Evolutionary conservation across 768 basidiomycete genomes (phyloP).

Genomic region (Psilocybe sp.): DNA sequence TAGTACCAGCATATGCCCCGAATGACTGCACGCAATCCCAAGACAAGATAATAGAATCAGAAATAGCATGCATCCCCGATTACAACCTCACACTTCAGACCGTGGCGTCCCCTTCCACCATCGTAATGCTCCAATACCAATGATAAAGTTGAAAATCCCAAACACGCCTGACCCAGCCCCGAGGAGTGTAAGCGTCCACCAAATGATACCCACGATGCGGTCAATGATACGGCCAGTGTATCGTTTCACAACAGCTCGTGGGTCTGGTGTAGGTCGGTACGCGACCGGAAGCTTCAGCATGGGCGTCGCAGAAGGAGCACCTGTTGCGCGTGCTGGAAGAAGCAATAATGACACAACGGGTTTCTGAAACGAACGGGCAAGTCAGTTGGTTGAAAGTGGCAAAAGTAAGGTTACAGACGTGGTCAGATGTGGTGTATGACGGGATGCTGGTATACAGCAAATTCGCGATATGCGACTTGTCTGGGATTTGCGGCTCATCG

Average conservation of each 20-base stretch:
- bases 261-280: constrained; percentile 55
- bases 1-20: not conserved
- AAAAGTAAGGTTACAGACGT: constrained; percentile 45
- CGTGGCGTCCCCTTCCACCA: constrained; percentile 46
- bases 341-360: constrained; percentile 77
- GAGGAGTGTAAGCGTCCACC: constrained; percentile 72
- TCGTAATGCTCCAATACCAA: constrained; percentile 65
- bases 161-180: constrained; percentile 75
- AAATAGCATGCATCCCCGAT: not conserved
- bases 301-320: constrained; percentile 32
- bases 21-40: not conserved
- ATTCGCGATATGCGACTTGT: constrained; percentile 56
- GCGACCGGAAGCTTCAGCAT: constrained; percentile 46
- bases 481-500: constrained; percentile 53
- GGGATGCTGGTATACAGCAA: constrained; percentile 78
- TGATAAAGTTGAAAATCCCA: constrained; percentile 68
- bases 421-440: constrained; percentile 87
- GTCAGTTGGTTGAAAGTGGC: not conserved
- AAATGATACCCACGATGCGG: constrained; percentile 71
- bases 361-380: constrained; percentile 50
- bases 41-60: not conserved
- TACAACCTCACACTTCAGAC: constrained; percentile 1
- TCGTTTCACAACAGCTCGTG: constrained; percentile 51
- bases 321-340: constrained; percentile 43
- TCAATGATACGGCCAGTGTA: constrained; percentile 67